phyloP scores from a whole-genome alignment of 2,329 filamentous ascomycete genomes.

The Exophiala dermatitidis region DNA sequence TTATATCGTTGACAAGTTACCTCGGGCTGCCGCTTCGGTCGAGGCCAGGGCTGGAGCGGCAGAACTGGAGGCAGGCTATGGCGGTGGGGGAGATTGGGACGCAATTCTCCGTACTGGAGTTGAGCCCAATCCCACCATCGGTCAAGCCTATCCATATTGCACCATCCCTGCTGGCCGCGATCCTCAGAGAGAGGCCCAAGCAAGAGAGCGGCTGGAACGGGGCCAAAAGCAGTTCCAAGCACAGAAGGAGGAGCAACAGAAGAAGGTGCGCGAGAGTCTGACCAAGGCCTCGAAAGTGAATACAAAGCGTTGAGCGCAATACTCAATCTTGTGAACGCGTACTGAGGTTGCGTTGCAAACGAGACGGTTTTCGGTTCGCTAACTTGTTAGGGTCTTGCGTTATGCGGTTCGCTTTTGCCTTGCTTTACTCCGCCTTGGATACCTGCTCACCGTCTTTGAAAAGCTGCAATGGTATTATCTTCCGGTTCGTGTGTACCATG shows the following conservation, averaged over 20 bases:
- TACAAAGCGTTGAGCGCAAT: background rate
- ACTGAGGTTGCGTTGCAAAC: too few relatives aligned
- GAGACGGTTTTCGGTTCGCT: too few relatives aligned
- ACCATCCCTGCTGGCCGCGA: conserved; percentile 1
- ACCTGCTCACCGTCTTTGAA: too few relatives aligned
- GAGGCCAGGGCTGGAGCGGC: too few relatives aligned
- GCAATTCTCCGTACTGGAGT: conserved; percentile 13
- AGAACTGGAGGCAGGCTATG: background rate
- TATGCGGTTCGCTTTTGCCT: too few relatives aligned
- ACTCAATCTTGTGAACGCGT: too few relatives aligned
- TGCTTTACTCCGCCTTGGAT: too few relatives aligned
- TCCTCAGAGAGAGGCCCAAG: conserved; percentile 5
- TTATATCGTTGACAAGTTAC: conserved; percentile 18
- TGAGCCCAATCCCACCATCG: conserved; percentile 3
- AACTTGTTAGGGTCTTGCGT: too few relatives aligned
- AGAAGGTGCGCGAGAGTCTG: conserved; percentile 10
- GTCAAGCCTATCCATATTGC: conserved; percentile 7
- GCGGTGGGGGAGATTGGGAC: conserved; percentile 10
- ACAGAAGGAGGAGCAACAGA: conserved; percentile 12
- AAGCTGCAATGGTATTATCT: too few relatives aligned
- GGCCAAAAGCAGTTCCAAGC: conserved; percentile 12
- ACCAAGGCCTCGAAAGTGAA: background rate
- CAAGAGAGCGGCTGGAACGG: conserved; percentile 5
- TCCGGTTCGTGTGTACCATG: too few relatives aligned
- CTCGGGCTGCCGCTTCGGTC: background rate